Base-by-base conservation (phyloP, 768 basidiomycete genomes). In the Solioccasus polychromus region DNA sequence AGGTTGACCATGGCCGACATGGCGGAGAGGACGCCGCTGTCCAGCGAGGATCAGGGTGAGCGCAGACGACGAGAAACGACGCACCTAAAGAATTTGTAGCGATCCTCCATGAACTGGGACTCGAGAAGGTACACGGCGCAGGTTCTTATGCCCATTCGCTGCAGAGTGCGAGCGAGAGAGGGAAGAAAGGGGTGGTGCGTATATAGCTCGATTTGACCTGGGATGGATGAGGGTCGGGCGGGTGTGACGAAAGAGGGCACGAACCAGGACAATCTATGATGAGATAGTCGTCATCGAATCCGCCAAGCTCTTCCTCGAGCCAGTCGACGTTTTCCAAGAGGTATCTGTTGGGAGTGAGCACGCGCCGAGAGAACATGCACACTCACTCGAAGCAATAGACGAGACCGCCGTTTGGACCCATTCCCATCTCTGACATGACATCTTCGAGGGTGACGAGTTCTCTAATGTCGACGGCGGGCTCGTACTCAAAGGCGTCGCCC, bases 301-400 rank as follows among this genome's bases (percentile, higher is more conserved):
- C 86, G 4, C 94, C 94, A 2, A 99, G 76, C 59, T 95, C 90
- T 61, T 98, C 95, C 57, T 96, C 90, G 24, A 98, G 74, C 96
- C 96, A 99, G 66, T 98, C 96, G 71, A 99, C 88, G 60, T 99
- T 96, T 63, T 98, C 82, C 54, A 96, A 69, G 43, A 99, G 77
- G 74, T 98, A 98, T 66, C 96, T 99, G 48, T 39, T 43, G 1
- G 28, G 6, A 11, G n/a, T 1, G 25, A 48, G 43, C 9, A 25
- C 36, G 23, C 22, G 44, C n/a, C 3, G 10, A 29, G 23, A n/a
- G 1, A 39, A 20, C 36, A 39, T 72, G 80, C 78, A 79, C 67
- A 83, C 92, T 85, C 79, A 98, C 96, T 99, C 96, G 68, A 99
- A 99, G 72, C 96, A 98, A 63, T 97, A 97, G 45, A 99, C 82